Evolutionary conservation across 805 yeast species (phyloP), one percentile per base, ranked within the genome.

Genomic region (Spathaspora passalidarum): DNA sequence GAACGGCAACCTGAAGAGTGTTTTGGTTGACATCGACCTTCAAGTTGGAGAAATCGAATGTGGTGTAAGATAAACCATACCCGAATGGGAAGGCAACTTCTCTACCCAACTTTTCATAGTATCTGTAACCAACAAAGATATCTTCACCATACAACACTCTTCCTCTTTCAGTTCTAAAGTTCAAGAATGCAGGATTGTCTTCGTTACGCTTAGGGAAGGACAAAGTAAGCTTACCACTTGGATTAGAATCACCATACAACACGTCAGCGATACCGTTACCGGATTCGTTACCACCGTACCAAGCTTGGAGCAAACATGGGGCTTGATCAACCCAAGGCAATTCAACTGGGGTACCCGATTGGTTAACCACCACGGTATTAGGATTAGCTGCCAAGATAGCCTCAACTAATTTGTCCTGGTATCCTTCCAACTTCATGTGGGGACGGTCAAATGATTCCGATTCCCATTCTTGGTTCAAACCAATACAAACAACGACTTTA

Each of bases 211-310:
- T 34, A 17, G 68, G 69, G 50, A 56, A 60, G 2, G 64, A 45
- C 48, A 60, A 37, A 2, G 63, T 49, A 37, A 60, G 49, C 50
- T 59, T 62, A 29, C 68, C 69, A 43, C 61, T 54, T 16, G 69
- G 69, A 48, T 62, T 64, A 22, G 53, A 52, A 39, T 61, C 68
- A 16, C 69, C 69, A 38, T 62, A 62, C 41, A 64, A 51, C 4
- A 64, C 63, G 47, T 63, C 67, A 11, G 67, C 68, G 43, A 63
- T 60, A 25, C 58, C 66, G 46, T 60, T 57, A 21, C 68, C 68
- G 38, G 54, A 49, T 51, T 64, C 69, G 47, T 60, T 62, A 25
- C 69, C 69, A n/a, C 68, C 68, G 45, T 55, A 64, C 69, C 69
- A 64, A 8, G 68, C 68, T 42, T 64, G 69, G 17, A 64, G 56